A percentile compares a stretch with the other conserved stretches of the same genome.
Evolutionary conservation across 768 basidiomycete genomes (phyloP).

Genomic region (Tricholoma hemisulphureum): DNA sequence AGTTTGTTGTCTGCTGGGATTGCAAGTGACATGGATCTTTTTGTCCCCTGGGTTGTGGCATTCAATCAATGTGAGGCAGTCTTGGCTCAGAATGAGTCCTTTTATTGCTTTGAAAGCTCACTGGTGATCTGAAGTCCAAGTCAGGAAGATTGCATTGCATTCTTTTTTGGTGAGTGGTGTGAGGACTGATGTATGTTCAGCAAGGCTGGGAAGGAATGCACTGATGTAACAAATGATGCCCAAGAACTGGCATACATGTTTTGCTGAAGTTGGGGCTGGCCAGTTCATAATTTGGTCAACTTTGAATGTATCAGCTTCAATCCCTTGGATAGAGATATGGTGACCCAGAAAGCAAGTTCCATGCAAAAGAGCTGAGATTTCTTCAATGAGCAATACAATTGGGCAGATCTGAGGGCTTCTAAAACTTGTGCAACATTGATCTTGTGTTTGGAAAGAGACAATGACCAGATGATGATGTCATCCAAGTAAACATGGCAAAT

Average conservation of each 20-base stretch:
- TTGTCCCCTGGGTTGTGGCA: constrained; percentile 28
- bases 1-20: constrained; percentile 26
- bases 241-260: constrained; percentile 16
- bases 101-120: constrained; percentile 30
- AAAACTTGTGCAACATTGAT: not conserved
- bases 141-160: too few relatives aligned
- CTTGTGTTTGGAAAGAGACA: too few relatives aligned
- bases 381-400: not conserved
- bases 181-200: constrained; percentile 7
- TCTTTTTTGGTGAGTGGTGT: not conserved
- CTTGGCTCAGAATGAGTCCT: constrained; percentile 20
- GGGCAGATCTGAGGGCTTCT: not conserved
- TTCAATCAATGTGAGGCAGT: constrained; percentile 31
- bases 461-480: too few relatives aligned
- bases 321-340: not conserved
- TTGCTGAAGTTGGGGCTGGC: not conserved
- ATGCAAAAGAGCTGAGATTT: not conserved
- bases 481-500: too few relatives aligned
- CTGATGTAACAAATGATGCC: constrained; percentile 23
- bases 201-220: constrained; percentile 21
- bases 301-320: not conserved
- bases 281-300: not conserved
- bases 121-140: constrained; percentile 10
- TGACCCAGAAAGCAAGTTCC: not conserved
- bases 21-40: constrained; percentile 30